Base-by-base conservation (phyloP, 2,329 filamentous ascomycete genomes). In the Epichloe coenophiala region DNA sequence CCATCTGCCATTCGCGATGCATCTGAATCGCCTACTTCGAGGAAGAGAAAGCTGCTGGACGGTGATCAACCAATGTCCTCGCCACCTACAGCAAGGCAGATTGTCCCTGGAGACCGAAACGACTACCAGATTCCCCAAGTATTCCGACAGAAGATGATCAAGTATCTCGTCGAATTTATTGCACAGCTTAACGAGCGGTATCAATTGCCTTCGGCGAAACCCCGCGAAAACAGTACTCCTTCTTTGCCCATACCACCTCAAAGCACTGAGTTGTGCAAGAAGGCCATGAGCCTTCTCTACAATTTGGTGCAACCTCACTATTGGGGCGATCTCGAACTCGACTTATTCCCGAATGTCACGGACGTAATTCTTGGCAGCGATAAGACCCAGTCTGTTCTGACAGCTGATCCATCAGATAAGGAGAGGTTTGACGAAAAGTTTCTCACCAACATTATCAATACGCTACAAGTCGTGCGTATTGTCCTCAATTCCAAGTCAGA, bases 141-240 rank as follows among this genome's bases (percentile, higher is more conserved):
- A 1, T 80, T 86, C 49, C 80, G 90, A 19, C 77, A 83, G 42
- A 84, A 88, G 65, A 84, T 98, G 72, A 78, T 96, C 45, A 96
- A 95, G 67, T 98, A 97, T 61, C 77, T 98, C 36, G 86, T 97
- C 33, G 87, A 93, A 54, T 97, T 97, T 66, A 95, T 97, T 58
- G 90, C 89, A 1, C 86, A 88, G 47, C 75, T 96, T 21, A 84
- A 86, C 17, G 93, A 97, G 66, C 81, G 90, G 36, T 96, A 86
- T 63, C 82, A 83, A 19, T 78, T 89, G 21, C 84, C 84, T 13
- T 86, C 85, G 21, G 76, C 80, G 13, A 85, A 83, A 58, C 74
- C 80, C 41, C 78, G 80, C 46, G 81, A 85, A 41, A 58, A 71
- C 12, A 61, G 64, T 1, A 60, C 60, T 45, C 64, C 68, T 41